Evolutionary conservation across 805 yeast species (phyloP).

Genomic region (Yarrowia keelungensis): DNA sequence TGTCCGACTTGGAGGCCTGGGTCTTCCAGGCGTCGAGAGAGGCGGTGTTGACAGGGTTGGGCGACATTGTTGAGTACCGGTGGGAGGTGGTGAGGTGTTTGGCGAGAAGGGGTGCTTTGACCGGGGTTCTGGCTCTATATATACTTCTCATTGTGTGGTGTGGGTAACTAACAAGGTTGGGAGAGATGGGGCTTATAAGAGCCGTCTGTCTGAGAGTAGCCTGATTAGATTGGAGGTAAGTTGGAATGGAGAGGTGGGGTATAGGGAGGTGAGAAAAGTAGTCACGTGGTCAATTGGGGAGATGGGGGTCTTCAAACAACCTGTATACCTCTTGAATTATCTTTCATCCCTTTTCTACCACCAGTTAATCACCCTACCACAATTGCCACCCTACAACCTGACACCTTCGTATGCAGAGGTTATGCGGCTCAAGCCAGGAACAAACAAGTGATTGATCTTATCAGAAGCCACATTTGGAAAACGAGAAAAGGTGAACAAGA

Average conservation of each 20-base stretch:
- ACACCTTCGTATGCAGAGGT: neutral
- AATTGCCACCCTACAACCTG: neutral
- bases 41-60: slow-evolving; percentile 51
- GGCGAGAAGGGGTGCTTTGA: neutral
- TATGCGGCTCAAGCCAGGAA: slow-evolving; percentile 7
- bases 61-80: slow-evolving; percentile 28
- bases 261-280: too few relatives aligned
- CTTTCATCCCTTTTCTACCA: too few relatives aligned
- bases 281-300: too few relatives aligned
- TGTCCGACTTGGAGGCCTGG: slow-evolving; percentile 56
- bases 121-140: slow-evolving; percentile 17
- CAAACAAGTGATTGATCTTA: neutral
- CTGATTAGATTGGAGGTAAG: neutral
- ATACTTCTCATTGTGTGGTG: slow-evolving; percentile 26
- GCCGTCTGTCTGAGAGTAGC: slow-evolving; percentile 1
- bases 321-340: too few relatives aligned
- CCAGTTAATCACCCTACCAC: neutral
- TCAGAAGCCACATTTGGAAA: neutral
- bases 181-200: neutral
- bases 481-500: too few relatives aligned
- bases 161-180: slow-evolving; percentile 27
- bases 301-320: too few relatives aligned
- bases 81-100: slow-evolving; percentile 1
- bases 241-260: too few relatives aligned
- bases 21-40: slow-evolving; percentile 57